Percentiles rank a stretch among this genome's conserved stretches.
Conservation (phyloP, 1,284 basidiomycete species). For the Puccinia brachypodii region DNA sequence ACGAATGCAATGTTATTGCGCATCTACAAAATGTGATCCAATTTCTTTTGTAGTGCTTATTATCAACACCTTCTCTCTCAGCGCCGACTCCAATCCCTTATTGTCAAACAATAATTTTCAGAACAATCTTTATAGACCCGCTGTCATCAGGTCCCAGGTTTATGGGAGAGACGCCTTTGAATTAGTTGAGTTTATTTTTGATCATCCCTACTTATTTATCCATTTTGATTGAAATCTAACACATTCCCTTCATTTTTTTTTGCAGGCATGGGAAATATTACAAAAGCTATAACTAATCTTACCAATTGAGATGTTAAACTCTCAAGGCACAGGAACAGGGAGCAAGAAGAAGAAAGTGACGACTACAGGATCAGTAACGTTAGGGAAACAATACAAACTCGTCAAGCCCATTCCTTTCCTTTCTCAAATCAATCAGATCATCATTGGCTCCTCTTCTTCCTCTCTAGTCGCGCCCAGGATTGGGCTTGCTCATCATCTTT, state of each 20-base stretch:
- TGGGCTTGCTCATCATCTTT: conserved; percentile 23
- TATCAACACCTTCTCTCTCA: too few species aligned
- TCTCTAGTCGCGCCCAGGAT: background rate
- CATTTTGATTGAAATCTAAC: background rate
- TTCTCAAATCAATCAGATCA: conserved; percentile 5
- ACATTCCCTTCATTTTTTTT: background rate
- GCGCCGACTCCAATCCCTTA: background rate
- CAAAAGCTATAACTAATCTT: conserved; percentile 20
- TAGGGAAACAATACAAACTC: conserved; percentile 14
- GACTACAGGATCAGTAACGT: background rate
- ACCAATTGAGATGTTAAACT: background rate
- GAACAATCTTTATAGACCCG: background rate
- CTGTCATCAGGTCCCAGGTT: conserved; percentile 12
- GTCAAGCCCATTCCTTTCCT: conserved; percentile 15
- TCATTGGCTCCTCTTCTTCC: background rate
- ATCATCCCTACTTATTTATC: background rate
- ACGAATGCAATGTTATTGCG: too few species aligned
- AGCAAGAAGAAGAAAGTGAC: background rate
- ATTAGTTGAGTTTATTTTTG: conserved; percentile 7
- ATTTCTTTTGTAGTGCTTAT: too few species aligned
- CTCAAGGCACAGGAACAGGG: too few species aligned
- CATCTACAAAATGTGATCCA: too few species aligned
- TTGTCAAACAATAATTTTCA: background rate
- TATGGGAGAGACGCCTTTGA: conserved; percentile 42
- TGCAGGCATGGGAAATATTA: conserved; percentile 41